These are phyloP conservation scores for Aegle marmelos DNA, from an alignment of 345 rosid genomes.

Conservation along the genomic window DNA sequence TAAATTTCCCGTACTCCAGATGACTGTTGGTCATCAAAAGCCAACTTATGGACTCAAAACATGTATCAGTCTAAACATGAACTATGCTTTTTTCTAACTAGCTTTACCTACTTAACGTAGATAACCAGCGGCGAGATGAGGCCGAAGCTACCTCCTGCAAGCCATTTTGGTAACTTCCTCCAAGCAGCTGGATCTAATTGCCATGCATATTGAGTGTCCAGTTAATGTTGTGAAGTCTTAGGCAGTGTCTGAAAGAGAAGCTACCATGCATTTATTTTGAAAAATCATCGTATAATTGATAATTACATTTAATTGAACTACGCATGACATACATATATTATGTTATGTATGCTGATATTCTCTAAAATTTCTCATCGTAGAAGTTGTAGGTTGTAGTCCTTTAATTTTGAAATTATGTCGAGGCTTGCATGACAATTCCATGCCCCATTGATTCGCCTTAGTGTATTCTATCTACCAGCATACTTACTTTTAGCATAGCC, in stretches of 20 bases:
- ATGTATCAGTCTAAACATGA: not conserved
- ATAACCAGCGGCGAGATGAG: slow-evolving; percentile 15
- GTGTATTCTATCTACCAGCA: no score
- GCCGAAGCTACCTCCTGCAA: slow-evolving; percentile 76
- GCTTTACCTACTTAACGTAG: slow-evolving; percentile 14
- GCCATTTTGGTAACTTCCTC: slow-evolving; percentile 92
- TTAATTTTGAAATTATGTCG: no score
- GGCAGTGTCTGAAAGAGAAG: not conserved
- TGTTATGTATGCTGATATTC: slow-evolving; percentile 3
- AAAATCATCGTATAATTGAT: no score
- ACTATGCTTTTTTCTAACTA: not conserved
- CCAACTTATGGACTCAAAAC: not conserved
- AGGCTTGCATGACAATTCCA: no score
- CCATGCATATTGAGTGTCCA: not conserved
- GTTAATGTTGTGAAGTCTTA: slow-evolving; percentile 23
- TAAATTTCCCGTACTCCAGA: not conserved
- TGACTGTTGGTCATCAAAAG: no score
- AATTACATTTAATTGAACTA: no score
- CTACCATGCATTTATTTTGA: no score
- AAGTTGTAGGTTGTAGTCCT: not conserved
- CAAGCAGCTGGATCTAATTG: slow-evolving; percentile 67
- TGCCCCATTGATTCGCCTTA: no score
- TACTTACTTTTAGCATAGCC: not conserved
- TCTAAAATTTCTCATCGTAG: slow-evolving; percentile 25
- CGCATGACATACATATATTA: no score